Percentiles rank a stretch among this genome's conserved stretches.
Evolutionary conservation across 371 early-diverging fungal genomes (phyloP).

Genomic region (Coemansia sp.): DNA sequence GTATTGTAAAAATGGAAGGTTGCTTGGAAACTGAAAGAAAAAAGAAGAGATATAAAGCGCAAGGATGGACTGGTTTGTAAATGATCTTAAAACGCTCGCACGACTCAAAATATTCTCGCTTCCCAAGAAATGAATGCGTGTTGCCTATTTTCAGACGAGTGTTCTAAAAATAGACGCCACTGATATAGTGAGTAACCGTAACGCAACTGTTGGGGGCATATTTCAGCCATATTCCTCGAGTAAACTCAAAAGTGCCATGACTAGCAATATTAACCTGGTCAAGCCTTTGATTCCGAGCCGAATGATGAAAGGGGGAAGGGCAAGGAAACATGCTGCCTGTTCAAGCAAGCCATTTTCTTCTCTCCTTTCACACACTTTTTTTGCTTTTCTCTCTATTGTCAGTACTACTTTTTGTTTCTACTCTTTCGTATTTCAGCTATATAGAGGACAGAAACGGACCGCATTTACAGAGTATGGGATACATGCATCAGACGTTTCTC

Average conservation of each 20-base stretch:
- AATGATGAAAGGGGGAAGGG: background rate
- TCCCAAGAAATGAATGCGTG: background rate
- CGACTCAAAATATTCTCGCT: background rate
- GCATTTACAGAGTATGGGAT: constrained; percentile 37
- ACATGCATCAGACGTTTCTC: constrained; percentile 52
- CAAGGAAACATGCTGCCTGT: background rate
- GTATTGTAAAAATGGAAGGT: background rate
- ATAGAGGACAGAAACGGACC: no score
- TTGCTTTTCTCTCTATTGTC: background rate
- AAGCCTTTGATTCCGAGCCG: background rate
- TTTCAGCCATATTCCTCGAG: background rate
- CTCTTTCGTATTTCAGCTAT: background rate
- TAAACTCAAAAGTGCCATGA: background rate
- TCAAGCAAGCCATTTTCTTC: background rate
- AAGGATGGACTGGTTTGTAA: background rate
- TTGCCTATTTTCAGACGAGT: background rate
- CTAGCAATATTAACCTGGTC: background rate
- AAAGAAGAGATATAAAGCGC: background rate
- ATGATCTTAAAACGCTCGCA: background rate
- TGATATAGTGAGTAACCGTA: background rate
- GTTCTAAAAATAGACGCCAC: background rate
- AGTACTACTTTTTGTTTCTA: background rate
- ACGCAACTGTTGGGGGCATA: no score
- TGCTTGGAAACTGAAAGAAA: background rate
- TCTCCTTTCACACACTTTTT: background rate